Evolutionary conservation across 225 moss, liverwort and hornwort species (phyloP).

Genomic region (Antitrichia curtipendula): DNA sequence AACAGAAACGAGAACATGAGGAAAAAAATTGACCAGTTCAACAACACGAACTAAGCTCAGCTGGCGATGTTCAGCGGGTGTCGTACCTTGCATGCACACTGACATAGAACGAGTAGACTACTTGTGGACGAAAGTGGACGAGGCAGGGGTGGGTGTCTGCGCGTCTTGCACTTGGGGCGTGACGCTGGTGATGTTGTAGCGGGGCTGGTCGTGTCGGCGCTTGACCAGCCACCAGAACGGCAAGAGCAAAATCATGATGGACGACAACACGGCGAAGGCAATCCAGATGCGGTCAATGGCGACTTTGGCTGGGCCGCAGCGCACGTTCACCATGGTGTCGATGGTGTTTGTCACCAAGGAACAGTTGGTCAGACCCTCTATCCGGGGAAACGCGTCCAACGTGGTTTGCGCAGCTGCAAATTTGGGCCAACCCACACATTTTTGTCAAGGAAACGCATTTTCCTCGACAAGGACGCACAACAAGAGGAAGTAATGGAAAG

Average conservation of each 20-base stretch:
- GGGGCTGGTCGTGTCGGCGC: conserved; percentile 12
- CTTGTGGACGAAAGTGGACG: not conserved
- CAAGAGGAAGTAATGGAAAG: not conserved
- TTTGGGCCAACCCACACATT: not conserved
- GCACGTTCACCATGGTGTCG: conserved; percentile 12
- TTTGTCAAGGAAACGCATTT: not conserved
- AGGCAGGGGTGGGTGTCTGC: not conserved
- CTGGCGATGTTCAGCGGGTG: not conserved
- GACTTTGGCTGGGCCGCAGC: conserved; percentile 20
- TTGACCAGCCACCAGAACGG: conserved; percentile 32
- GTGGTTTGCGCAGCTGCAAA: conserved; percentile 24
- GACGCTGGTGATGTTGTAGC: conserved; percentile 10
- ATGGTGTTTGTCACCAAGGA: conserved; percentile 14
- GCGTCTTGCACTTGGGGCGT: conserved; percentile 1
- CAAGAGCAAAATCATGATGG: conserved; percentile 32
- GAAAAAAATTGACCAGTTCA: not conserved
- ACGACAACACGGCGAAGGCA: conserved; percentile 22
- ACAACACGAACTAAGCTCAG: not conserved
- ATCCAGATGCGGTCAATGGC: conserved; percentile 44
- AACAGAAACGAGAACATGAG: not conserved
- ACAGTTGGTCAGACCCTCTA: conserved; percentile 32
- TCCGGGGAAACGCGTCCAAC: conserved; percentile 26
- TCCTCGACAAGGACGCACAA: not conserved
- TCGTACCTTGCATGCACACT: not conserved
- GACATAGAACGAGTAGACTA: not conserved